Evolutionary conservation across 148 eudicot genomes (phyloP).

Genomic region (Camellia japonica): DNA sequence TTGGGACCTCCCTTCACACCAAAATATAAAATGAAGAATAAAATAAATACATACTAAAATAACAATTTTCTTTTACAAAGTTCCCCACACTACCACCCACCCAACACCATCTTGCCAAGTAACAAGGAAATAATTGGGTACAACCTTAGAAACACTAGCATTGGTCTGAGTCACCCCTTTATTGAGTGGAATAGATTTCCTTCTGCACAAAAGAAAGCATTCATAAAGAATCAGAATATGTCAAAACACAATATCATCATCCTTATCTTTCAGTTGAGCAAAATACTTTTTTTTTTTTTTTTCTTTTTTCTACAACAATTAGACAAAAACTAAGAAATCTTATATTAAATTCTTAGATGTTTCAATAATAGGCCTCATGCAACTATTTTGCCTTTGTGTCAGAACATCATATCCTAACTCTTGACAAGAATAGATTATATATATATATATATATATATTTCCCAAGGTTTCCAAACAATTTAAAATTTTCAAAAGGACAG

Average conservation of each 20-base stretch:
- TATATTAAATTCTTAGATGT: background rate
- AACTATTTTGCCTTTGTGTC: background rate
- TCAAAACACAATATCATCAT: background rate
- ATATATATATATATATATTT: too few species aligned
- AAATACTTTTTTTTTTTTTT: too few species aligned
- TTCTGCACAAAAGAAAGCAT: conserved; percentile 16
- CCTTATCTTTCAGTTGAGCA: background rate
- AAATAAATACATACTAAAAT: background rate
- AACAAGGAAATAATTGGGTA: background rate
- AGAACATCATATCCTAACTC: background rate
- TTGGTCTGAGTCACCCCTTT: conserved; percentile 19
- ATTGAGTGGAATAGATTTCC: conserved; percentile 22
- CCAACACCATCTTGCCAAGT: background rate
- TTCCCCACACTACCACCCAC: background rate
- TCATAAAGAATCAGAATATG: background rate
- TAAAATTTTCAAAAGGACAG: background rate
- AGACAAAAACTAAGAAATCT: background rate
- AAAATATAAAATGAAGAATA: background rate
- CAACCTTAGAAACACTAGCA: conserved; percentile 32
- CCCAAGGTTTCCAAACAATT: background rate
- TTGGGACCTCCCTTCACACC: conserved; percentile 26
- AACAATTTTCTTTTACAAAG: background rate
- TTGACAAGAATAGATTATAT: background rate
- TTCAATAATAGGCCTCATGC: background rate
- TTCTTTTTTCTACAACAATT: background rate